phyloP scores from a whole-genome alignment of 208 protist genomes.

The Trypanosomatidae sp. region DNA sequence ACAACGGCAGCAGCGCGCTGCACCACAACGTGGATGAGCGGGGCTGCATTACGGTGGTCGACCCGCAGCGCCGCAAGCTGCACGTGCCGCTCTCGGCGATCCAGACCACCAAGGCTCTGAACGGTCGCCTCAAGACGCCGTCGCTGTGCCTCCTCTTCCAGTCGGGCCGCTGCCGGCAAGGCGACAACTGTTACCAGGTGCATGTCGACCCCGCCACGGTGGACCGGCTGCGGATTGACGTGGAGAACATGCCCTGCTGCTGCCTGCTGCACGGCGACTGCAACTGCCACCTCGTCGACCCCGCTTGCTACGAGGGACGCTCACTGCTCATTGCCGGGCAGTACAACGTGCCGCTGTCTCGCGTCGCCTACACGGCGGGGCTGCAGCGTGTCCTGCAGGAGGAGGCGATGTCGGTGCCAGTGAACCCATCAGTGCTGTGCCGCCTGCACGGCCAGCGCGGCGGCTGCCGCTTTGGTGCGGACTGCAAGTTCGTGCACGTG shows the following conservation, averaged over 20 bases:
- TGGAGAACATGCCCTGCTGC: slow-evolving; percentile 63
- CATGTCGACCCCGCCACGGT: slow-evolving; percentile 60
- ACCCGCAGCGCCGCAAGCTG: slow-evolving; percentile 73
- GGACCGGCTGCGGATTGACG: slow-evolving; percentile 43
- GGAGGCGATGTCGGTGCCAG: slow-evolving; percentile 9
- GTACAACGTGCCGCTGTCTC: slow-evolving; percentile 40
- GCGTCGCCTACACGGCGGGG: slow-evolving; percentile 63
- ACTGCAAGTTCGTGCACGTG: slow-evolving; percentile 85
- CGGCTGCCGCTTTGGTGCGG: slow-evolving; percentile 72
- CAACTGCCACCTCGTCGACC: slow-evolving; percentile 29
- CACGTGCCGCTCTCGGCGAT: slow-evolving; percentile 55
- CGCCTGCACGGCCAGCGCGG: slow-evolving; percentile 55
- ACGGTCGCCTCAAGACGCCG: slow-evolving; percentile 47
- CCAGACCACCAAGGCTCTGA: slow-evolving; percentile 55
- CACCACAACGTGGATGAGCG: slow-evolving; percentile 28
- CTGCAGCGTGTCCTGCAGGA: slow-evolving; percentile 53
- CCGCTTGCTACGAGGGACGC: slow-evolving; percentile 16
- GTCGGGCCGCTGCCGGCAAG: slow-evolving; percentile 63
- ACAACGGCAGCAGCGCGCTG: slow-evolving; percentile 17
- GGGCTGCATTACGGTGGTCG: slow-evolving; percentile 59
- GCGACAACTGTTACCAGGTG: slow-evolving; percentile 77
- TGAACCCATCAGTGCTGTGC: slow-evolving; percentile 40
- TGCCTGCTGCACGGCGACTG: slow-evolving; percentile 73
- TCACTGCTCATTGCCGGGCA: slow-evolving; percentile 25
- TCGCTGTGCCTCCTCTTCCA: slow-evolving; percentile 80